Percentiles rank a stretch among this genome's conserved stretches.
Evolutionary conservation across 2,329 filamentous ascomycete species (phyloP).

Genomic region (Penicillium olsonii): DNA sequence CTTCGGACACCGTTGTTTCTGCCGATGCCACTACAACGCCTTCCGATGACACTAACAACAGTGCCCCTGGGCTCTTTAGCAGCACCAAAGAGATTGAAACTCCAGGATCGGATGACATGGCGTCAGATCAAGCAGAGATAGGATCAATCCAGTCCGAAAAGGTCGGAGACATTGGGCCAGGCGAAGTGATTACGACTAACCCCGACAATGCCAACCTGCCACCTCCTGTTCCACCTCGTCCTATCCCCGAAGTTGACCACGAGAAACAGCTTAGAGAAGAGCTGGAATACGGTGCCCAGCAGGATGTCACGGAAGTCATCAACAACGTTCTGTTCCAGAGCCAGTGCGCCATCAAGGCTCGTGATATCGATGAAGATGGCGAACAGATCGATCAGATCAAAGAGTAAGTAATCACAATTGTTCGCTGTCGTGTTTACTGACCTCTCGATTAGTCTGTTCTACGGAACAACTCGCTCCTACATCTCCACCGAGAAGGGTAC

Average conservation of each 20-base stretch:
- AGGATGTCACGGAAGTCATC: constrained; percentile 96
- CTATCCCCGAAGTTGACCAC: constrained; percentile 36
- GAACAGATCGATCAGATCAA: constrained; percentile 82
- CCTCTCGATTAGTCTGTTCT: constrained; percentile 48
- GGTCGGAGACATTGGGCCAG: constrained; percentile 15
- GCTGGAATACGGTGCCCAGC: constrained; percentile 69
- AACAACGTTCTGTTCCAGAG: constrained; percentile 87
- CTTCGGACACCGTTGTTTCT: constrained; percentile 29
- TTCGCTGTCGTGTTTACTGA: constrained; percentile 8
- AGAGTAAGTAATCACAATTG: constrained; percentile 45
- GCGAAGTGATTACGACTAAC: constrained; percentile 7
- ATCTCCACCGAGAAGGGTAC: constrained; percentile 48
- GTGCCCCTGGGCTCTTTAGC: constrained; percentile 17
- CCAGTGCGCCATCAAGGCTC: constrained; percentile 80
- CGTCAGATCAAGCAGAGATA: constrained; percentile 17
- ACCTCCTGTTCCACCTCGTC: constrained; percentile 61
- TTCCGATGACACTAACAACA: constrained; percentile 26
- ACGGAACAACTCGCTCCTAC: constrained; percentile 48
- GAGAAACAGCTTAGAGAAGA: constrained; percentile 47
- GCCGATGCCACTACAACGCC: constrained; percentile 42
- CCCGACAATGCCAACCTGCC: constrained; percentile 48
- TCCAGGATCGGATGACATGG: constrained; percentile 5
- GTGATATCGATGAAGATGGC: constrained; percentile 64
- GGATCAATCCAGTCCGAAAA: constrained; percentile 26
- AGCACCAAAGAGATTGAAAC: constrained; percentile 45